A percentile compares a stretch with the other conserved stretches of the same genome.
Conservation (phyloP, 2,329 filamentous ascomycete species). For the Fusarium temperatum region DNA sequence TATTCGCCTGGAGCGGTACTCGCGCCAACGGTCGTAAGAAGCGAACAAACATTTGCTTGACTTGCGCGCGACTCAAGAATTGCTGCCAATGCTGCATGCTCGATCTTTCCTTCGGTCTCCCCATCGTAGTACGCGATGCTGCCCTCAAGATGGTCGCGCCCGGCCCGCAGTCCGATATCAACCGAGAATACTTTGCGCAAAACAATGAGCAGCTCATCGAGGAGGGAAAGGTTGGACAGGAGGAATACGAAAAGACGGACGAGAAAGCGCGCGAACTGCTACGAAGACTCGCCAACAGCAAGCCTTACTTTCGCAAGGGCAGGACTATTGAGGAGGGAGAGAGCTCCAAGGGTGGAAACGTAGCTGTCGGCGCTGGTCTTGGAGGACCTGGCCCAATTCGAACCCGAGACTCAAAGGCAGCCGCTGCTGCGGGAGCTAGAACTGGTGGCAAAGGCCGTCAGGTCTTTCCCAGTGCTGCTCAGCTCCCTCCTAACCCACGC, state of each 20-base stretch:
- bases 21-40: constrained; percentile 88
- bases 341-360: constrained; percentile 55
- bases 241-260: constrained; percentile 96
- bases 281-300: constrained; percentile 84
- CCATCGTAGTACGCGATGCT: constrained; percentile 93
- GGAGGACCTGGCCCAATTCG: constrained; percentile 81
- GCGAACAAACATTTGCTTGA: constrained; percentile 94
- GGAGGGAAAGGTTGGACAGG: constrained; percentile 83
- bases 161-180: constrained; percentile 90
- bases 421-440: constrained; percentile 58
- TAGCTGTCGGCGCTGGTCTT: constrained; percentile 63
- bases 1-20: constrained; percentile 95
- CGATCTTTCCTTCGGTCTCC: constrained; percentile 93
- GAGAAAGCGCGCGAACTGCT: constrained; percentile 94
- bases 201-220: constrained; percentile 97
- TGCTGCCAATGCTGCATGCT: constrained; percentile 99
- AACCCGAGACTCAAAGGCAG: constrained; percentile 71
- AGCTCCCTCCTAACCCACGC: constrained; percentile 80
- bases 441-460: constrained; percentile 58
- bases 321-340: constrained; percentile 69
- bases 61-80: constrained; percentile 96
- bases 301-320: constrained; percentile 94
- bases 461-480: constrained; percentile 74
- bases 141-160: constrained; percentile 98
- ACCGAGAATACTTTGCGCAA: constrained; percentile 96